A percentile compares a stretch with the other conserved stretches of the same genome.
Evolutionary conservation across 140 eudicot genomes (phyloP).

Genomic region (Senecio squalidus): DNA sequence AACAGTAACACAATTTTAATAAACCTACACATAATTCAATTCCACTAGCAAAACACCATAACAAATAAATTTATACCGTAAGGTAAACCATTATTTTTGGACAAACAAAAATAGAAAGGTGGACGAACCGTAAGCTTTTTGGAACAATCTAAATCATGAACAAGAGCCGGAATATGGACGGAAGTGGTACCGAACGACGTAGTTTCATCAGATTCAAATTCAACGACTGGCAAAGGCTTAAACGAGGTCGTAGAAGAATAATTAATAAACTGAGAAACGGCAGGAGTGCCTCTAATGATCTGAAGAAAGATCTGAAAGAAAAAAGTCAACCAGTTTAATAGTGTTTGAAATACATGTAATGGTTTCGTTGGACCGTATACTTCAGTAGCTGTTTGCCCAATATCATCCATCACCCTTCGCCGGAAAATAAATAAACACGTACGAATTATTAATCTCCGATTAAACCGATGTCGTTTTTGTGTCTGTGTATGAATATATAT

Average conservation of each 20-base stretch:
- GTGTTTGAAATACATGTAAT: constrained; percentile 69
- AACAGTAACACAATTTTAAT: no score
- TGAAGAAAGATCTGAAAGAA: constrained; percentile 91
- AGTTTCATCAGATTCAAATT: constrained; percentile 30
- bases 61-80: no score
- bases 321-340: constrained; percentile 81
- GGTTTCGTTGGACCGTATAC: constrained; percentile 74
- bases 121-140: constrained; percentile 70
- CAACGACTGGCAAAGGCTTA: constrained; percentile 84
- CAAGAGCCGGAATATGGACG: constrained; percentile 26
- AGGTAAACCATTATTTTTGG: no score
- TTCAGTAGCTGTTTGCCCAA: constrained; percentile 51
- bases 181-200: background rate
- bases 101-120: background rate
- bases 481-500: constrained; percentile 1
- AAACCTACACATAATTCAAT: no score
- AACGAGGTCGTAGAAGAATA: constrained; percentile 57
- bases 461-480: no score
- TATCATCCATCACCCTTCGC: constrained; percentile 53
- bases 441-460: background rate
- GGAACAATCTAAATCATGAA: constrained; percentile 23
- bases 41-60: no score
- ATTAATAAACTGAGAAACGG: constrained; percentile 38
- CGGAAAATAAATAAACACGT: constrained; percentile 1
- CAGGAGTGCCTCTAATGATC: constrained; percentile 84